Percentiles rank a stretch among this genome's conserved stretches.
These are phyloP conservation scores for Lactarius pseudohatsudake DNA, from an alignment of 768 basidiomycete genomes.

Conservation along the genomic window DNA sequence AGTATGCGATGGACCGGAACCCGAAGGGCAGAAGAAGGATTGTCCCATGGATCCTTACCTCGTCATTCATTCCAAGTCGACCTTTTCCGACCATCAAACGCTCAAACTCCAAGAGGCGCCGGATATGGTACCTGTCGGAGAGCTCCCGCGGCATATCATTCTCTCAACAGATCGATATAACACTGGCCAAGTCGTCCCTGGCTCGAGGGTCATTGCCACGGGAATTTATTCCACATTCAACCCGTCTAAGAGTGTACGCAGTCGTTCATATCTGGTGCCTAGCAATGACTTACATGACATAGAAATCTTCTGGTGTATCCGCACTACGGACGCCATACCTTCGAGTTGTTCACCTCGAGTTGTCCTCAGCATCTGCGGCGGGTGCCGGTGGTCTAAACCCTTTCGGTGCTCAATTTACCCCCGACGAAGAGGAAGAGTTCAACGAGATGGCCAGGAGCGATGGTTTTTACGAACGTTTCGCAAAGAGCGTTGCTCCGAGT, in stretches of 20 bases:
- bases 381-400: conserved; percentile 75
- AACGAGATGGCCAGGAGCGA: conserved; percentile 86
- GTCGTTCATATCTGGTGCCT: conserved; percentile 30
- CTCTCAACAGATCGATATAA: conserved; percentile 88
- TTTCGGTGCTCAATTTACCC: conserved; percentile 84
- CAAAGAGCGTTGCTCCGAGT: conserved; percentile 92
- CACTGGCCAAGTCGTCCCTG: conserved; percentile 92
- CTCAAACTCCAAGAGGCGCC: conserved; percentile 98
- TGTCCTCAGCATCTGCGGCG: conserved; percentile 74
- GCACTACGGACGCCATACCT: conserved; percentile 94
- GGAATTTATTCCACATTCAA: conserved; percentile 98
- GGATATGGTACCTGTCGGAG: conserved; percentile 99
- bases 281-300: not conserved
- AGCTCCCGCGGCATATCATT: conserved; percentile 92
- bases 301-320: conserved; percentile 82
- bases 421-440: conserved; percentile 98
- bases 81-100: conserved; percentile 93
- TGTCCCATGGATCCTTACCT: conserved; percentile 96
- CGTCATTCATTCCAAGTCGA: conserved; percentile 91
- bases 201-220: conserved; percentile 91
- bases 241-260: conserved; percentile 70
- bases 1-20: conserved; percentile 76
- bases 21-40: conserved; percentile 86
- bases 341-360: conserved; percentile 87
- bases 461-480: conserved; percentile 89